These are phyloP conservation scores for Penicillium samsonianum DNA, from an alignment of 495 filamentous ascomycete genomes.

Conservation along the genomic window DNA sequence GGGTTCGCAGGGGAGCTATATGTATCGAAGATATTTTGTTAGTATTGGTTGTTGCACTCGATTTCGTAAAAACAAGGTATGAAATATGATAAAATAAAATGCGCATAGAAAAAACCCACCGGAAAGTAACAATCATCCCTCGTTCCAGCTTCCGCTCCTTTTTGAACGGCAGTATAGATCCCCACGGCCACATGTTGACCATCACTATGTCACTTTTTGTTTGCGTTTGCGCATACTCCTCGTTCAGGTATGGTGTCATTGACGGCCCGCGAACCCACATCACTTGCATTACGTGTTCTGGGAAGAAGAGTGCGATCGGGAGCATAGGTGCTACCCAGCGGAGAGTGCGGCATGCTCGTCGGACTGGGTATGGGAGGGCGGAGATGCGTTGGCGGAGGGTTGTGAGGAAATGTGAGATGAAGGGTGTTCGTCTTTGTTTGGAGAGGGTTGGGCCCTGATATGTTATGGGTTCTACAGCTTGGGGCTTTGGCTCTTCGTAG, in stretches of 20 bases:
- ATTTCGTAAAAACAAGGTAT: not conserved
- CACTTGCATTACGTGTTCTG: conserved; percentile 60
- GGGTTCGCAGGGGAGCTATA: conserved; percentile 65
- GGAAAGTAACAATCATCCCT: conserved; percentile 58
- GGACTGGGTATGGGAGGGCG: conserved; percentile 35
- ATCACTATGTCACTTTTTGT: conserved; percentile 53
- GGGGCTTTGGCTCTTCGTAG: not conserved
- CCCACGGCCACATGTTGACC: conserved; percentile 49
- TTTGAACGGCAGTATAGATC: conserved; percentile 41
- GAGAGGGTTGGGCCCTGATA: conserved; percentile 16
- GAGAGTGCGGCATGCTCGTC: conserved; percentile 36
- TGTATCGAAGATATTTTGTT: not conserved
- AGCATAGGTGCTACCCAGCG: conserved; percentile 60
- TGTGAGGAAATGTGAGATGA: conserved; percentile 30
- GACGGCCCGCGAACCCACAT: conserved; percentile 66
- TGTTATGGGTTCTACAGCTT: not conserved
- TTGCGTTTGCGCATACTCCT: conserved; percentile 58
- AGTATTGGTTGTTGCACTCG: not conserved
- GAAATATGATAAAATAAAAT: not conserved
- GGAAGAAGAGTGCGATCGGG: conserved; percentile 65
- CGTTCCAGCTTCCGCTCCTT: conserved; percentile 43
- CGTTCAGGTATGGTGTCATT: conserved; percentile 78
- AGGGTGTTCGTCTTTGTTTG: conserved; percentile 8
- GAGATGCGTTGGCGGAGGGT: conserved; percentile 35
- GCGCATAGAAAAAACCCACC: conserved; percentile 32